phyloP scores from a whole-genome alignment of 2,329 filamentous ascomycete genomes.

The Curvularia verruculosa region DNA sequence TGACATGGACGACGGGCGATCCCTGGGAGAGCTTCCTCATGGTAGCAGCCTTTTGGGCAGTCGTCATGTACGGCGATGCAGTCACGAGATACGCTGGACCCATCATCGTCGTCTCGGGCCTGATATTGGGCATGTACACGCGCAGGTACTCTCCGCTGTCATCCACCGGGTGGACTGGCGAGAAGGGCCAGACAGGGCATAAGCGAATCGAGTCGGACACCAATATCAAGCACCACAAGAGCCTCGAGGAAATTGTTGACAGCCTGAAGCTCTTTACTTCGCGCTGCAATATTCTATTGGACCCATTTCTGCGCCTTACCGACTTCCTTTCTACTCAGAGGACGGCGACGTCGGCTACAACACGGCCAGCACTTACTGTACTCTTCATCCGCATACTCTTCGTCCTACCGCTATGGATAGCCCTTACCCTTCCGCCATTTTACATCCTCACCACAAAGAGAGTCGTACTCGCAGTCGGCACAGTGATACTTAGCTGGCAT shows the following conservation, averaged over 20 bases:
- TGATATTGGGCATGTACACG: conserved; percentile 93
- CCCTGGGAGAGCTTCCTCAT: conserved; percentile 97
- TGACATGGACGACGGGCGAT: conserved; percentile 94
- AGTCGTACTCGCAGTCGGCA: conserved; percentile 84
- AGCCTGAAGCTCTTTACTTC: conserved; percentile 89
- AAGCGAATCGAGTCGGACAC: conserved; percentile 61
- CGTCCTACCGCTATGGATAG: conserved; percentile 86
- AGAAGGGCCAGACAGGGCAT: conserved; percentile 62
- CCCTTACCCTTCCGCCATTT: conserved; percentile 80
- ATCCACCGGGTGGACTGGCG: conserved; percentile 77
- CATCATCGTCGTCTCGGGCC: conserved; percentile 74
- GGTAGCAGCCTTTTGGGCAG: conserved; percentile 82
- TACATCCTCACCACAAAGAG: conserved; percentile 86
- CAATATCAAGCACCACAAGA: conserved; percentile 84
- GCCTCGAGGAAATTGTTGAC: conserved; percentile 95
- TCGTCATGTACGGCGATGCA: conserved; percentile 82
- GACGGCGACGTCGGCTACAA: conserved; percentile 89
- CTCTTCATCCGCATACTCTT: conserved; percentile 88
- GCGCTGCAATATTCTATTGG: conserved; percentile 88
- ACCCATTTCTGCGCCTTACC: conserved; percentile 85
- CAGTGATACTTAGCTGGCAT: conserved; percentile 88
- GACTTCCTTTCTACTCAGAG: conserved; percentile 92
- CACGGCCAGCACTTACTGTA: conserved; percentile 83
- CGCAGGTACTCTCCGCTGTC: conserved; percentile 88
- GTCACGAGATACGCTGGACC: conserved; percentile 84